A percentile compares a stretch with the other conserved stretches of the same genome.
These are phyloP conservation scores for Metarhizium sp. DNA, from an alignment of 2,329 filamentous ascomycete species.

Conservation along the genomic window DNA sequence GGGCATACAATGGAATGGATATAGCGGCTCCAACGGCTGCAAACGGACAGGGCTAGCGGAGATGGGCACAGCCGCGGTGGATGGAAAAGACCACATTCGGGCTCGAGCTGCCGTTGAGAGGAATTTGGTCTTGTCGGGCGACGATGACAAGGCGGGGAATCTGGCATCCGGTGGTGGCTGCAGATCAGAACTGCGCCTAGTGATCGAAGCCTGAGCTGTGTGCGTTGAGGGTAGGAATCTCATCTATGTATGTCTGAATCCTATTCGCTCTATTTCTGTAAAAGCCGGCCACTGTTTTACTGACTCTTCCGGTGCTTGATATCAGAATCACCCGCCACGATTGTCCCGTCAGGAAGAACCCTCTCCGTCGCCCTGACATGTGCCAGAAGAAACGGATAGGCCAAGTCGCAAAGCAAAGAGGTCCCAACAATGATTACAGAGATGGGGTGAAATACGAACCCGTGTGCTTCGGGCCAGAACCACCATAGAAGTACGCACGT, in stretches of 20 bases:
- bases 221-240: not conserved
- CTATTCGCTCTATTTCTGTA: not conserved
- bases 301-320: constrained; percentile 11
- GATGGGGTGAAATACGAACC: constrained; percentile 33
- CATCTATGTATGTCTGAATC: not conserved
- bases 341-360: constrained; percentile 26
- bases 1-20: not conserved
- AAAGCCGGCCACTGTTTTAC: constrained; percentile 7
- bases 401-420: constrained; percentile 30
- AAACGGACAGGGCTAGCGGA: not conserved
- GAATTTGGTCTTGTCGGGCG: not conserved
- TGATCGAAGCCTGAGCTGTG: not conserved
- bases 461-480: constrained; percentile 41
- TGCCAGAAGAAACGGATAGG: constrained; percentile 34
- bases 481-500: constrained; percentile 34
- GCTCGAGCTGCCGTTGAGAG: not conserved
- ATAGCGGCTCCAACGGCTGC: not conserved
- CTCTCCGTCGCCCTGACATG: constrained; percentile 29
- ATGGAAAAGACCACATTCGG: not conserved
- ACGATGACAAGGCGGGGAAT: not conserved
- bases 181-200: not conserved
- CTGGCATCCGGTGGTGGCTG: not conserved
- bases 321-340: constrained; percentile 15
- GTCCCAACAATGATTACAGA: constrained; percentile 31
- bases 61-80: not conserved